A percentile compares a stretch with the other conserved stretches of the same genome.
Conservation (phyloP, 306 rosid genomes). For the Cucurbita moschata region DNA sequence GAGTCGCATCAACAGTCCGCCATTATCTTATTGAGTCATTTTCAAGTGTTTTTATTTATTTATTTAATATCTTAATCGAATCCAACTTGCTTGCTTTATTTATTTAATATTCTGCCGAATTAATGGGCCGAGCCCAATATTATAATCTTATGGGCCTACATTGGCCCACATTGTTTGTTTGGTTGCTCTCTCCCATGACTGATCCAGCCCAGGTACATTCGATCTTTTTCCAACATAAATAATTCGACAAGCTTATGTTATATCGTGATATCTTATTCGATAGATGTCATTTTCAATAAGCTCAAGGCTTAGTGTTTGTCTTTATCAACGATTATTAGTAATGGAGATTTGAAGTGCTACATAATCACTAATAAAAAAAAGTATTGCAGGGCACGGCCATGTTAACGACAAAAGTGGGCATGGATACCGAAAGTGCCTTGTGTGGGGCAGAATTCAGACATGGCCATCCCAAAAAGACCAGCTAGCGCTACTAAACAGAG, state of each 20-base stretch:
- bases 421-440: neutral
- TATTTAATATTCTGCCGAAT: neutral
- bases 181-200: neutral
- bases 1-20: neutral
- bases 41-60: neutral
- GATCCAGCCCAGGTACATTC: neutral
- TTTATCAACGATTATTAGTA: neutral
- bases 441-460: neutral
- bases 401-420: neutral
- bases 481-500: neutral
- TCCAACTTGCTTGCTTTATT: neutral
- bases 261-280: neutral
- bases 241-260: neutral
- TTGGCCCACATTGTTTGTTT: neutral
- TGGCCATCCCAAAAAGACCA: neutral
- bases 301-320: neutral
- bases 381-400: neutral
- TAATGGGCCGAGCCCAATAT: neutral
- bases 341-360: neutral
- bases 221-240: neutral
- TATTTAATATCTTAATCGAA: neutral
- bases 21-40: neutral
- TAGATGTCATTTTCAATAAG: neutral
- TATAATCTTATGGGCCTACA: neutral
- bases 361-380: neutral